Evolutionary conservation across 495 filamentous ascomycete genomes (phyloP).

Genomic region (Aspergillus bertholletiae): DNA sequence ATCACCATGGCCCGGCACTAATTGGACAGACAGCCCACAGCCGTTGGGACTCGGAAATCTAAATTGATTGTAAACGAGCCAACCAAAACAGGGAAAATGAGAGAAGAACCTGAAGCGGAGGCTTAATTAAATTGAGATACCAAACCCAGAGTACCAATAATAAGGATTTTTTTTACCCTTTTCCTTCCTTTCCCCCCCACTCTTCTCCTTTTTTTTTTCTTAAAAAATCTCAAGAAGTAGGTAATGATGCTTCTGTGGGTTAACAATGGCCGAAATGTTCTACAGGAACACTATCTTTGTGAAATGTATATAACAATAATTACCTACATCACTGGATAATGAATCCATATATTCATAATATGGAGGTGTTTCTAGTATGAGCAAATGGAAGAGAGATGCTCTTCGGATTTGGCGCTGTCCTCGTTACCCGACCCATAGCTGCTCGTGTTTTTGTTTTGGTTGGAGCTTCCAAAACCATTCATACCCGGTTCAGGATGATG

Average conservation of each 20-base stretch:
- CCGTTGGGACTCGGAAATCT: constrained; percentile 21
- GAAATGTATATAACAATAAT: too few species aligned
- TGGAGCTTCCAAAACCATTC: constrained; percentile 12
- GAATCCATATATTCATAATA: too few species aligned
- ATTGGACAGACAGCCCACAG: constrained; percentile 20
- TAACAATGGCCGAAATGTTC: too few species aligned
- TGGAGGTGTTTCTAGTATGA: too few species aligned
- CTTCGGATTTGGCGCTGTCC: constrained; percentile 19
- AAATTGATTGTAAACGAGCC: constrained; percentile 13
- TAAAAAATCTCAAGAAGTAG: too few species aligned
- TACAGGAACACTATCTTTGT: too few species aligned
- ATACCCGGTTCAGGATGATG: constrained; percentile 14
- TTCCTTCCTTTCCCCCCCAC: neutral
- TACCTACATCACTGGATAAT: constrained; percentile 4
- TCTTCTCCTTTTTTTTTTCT: too few species aligned
- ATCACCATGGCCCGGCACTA: constrained; percentile 16
- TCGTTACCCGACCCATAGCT: constrained; percentile 18
- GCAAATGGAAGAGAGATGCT: too few species aligned
- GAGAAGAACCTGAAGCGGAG: constrained; percentile 2
- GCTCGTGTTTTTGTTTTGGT: constrained; percentile 14
- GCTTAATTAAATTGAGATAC: constrained; percentile 1
- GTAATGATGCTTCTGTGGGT: too few species aligned
- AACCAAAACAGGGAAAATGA: constrained; percentile 14
- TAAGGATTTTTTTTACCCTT: neutral
- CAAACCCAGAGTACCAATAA: neutral